These are phyloP conservation scores for Daldinia loculata DNA, from an alignment of 495 filamentous ascomycete genomes.

Conservation along the genomic window DNA sequence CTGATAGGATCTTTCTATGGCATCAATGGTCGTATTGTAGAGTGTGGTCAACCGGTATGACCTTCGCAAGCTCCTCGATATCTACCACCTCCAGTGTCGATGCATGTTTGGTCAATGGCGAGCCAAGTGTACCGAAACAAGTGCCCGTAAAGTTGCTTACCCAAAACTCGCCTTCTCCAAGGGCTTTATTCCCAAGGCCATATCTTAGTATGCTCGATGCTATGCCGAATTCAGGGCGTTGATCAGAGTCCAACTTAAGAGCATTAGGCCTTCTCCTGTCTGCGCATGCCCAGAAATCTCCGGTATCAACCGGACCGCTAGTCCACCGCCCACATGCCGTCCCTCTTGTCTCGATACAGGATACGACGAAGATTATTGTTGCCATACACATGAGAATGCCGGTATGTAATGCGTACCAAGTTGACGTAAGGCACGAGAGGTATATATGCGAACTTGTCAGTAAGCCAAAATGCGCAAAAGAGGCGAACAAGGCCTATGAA, in stretches of 20 bases:
- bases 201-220: not conserved
- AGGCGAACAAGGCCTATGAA: too few relatives aligned
- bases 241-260: too few relatives aligned
- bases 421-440: too few relatives aligned
- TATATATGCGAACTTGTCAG: too few relatives aligned
- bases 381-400: not conserved
- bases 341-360: not conserved
- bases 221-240: not conserved
- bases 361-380: not conserved
- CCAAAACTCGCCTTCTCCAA: not conserved
- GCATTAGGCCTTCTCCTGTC: too few relatives aligned
- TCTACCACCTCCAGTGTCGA: not conserved
- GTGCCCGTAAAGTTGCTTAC: not conserved
- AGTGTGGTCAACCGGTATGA: not conserved
- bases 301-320: not conserved
- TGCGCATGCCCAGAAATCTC: not conserved
- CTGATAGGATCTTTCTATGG: not conserved
- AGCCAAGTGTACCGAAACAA: not conserved
- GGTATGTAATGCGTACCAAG: not conserved
- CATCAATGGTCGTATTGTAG: not conserved
- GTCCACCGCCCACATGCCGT: too few relatives aligned
- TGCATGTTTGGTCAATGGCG: not conserved
- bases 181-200: not conserved
- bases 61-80: not conserved
- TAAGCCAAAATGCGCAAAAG: too few relatives aligned